Base-by-base conservation (phyloP, 2,329 filamentous ascomycete genomes). In the Colletotrichum sp. region DNA sequence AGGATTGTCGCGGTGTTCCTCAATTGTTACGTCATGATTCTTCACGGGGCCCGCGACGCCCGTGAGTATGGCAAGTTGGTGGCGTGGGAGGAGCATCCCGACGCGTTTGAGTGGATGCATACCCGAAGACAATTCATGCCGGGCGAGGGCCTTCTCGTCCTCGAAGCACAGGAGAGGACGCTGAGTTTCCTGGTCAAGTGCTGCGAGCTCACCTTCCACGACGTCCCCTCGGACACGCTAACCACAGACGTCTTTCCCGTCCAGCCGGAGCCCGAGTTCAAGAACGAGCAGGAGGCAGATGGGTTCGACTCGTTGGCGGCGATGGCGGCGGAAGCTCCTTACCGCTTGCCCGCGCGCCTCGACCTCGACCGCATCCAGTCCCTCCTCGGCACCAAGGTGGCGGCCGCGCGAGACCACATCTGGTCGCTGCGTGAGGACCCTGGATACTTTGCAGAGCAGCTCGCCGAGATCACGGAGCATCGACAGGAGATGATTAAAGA, bases 351-450 rank as follows among this genome's bases (percentile, higher is more conserved):
- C 2, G 82, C 84, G 1, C 77, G 80, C 3, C 79, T 91, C 0
- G 85, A 92, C 76, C 80, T 92, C 4, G 77, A 61, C 0, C 83
- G 85, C 1, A 81, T 92, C 0, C 81, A 85, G 48, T 79, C 81
- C 2, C 78, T 92, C 7, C 81, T 90, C 1, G 79, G 78, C 3
- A 87, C 88, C 1, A 86, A 83, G 75, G 78, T 77, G 1, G 78
- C 82, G 0, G 84, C 84, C 3, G 85, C 86, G 0, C 86, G 90
- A 69, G 90, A 92, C 80, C 89, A 92, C 77, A 59, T 92, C 0
- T 90, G 86, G 86, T 78, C 85, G 0, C 81, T 93, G 4, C 85
- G 90, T 7, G 91, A 93, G 77, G 91, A 93, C 79, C 90, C 91
- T 0, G 81, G 81, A 2, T 92, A 92, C 81, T 92, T 92, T 76